These are phyloP conservation scores for Candida hungchunana DNA, from an alignment of 805 yeast genomes.

Conservation along the genomic window DNA sequence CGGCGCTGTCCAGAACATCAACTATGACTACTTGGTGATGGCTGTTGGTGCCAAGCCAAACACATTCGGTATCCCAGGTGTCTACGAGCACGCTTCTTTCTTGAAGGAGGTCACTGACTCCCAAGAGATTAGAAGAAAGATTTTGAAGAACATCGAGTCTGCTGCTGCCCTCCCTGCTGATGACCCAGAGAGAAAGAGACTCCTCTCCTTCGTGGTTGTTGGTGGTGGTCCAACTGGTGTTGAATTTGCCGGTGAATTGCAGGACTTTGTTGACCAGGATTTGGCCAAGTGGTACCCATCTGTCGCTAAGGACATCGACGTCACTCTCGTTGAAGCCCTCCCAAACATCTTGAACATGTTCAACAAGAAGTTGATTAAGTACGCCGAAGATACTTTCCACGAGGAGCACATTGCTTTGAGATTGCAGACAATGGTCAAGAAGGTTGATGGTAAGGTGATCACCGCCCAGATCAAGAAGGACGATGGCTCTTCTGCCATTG, in stretches of 20 bases:
- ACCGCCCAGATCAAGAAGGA: constrained; percentile 63
- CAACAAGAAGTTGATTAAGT: constrained; percentile 62
- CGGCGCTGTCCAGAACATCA: constrained; percentile 40
- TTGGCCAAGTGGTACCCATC: constrained; percentile 85
- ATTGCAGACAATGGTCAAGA: constrained; percentile 85
- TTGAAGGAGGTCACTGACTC: constrained; percentile 90
- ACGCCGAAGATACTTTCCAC: constrained; percentile 75
- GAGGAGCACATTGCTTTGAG: constrained; percentile 65
- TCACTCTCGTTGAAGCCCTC: constrained; percentile 83
- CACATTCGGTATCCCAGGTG: constrained; percentile 94
- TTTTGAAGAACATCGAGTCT: constrained; percentile 85
- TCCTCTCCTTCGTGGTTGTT: constrained; percentile 84
- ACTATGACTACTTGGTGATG: constrained; percentile 79
- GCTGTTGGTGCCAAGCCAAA: constrained; percentile 96
- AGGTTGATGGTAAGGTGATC: constrained; percentile 69
- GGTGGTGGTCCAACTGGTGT: constrained; percentile 99
- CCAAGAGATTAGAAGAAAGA: constrained; percentile 71
- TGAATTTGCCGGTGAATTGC: constrained; percentile 94
- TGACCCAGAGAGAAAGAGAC: constrained; percentile 76
- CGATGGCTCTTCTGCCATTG: constrained; percentile 55
- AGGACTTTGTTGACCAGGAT: constrained; percentile 92
- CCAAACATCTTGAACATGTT: constrained; percentile 82
- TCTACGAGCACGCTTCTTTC: constrained; percentile 80
- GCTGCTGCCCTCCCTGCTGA: constrained; percentile 72
- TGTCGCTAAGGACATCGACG: constrained; percentile 75